Percentiles rank a stretch among this genome's conserved stretches.
phyloP scores from a whole-genome alignment of 352 stramenopile genomes.

The Globisporangium emineosum region DNA sequence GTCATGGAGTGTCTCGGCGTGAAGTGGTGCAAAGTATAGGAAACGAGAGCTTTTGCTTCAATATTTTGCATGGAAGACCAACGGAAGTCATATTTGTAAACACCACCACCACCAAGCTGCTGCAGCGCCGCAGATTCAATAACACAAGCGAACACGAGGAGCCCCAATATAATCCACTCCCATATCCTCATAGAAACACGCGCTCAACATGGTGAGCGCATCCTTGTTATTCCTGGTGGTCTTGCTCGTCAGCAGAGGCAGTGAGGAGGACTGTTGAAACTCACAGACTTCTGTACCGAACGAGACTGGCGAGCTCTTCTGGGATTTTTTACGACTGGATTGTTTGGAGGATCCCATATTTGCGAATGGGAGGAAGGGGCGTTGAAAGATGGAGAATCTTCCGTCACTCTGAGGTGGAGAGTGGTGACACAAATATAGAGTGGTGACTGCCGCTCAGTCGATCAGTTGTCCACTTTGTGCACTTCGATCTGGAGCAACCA shows the following conservation, averaged over 20 bases:
- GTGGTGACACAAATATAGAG: too few species aligned
- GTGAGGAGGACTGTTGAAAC: neutral
- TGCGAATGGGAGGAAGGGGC: neutral
- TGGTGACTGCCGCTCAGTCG: neutral
- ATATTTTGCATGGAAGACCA: neutral
- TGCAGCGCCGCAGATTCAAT: neutral
- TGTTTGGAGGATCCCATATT: neutral
- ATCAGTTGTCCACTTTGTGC: neutral
- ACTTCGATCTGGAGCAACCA: too few species aligned
- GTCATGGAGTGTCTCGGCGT: slow-evolving; percentile 27
- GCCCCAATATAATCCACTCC: neutral
- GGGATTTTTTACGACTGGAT: neutral
- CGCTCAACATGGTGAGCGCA: neutral
- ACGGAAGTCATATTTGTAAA: neutral
- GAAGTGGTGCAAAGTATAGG: slow-evolving; percentile 26
- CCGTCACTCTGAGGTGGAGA: too few species aligned
- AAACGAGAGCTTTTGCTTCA: neutral
- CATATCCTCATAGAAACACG: neutral
- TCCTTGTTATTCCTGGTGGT: neutral
- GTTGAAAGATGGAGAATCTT: too few species aligned
- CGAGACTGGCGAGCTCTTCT: neutral
- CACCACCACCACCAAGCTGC: neutral
- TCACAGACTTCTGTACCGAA: neutral
- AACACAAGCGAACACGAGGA: neutral
- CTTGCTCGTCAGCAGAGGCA: neutral